phyloP scores from a whole-genome alignment of 768 basidiomycete genomes.

The Cantharellus cinnabarinus region DNA sequence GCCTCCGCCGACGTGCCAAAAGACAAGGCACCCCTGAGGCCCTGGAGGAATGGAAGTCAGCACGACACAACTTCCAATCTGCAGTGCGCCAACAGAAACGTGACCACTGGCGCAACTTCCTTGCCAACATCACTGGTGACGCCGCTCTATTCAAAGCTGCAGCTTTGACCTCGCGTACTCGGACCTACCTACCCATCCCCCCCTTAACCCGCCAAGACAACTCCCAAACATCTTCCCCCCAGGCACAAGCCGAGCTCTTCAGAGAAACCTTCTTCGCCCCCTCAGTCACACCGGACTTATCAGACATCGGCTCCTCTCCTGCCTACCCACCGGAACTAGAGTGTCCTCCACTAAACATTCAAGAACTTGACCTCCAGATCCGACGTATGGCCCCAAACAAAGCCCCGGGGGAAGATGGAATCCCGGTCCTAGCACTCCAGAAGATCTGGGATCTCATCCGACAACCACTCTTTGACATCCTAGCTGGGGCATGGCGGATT shows the following conservation, averaged over 20 bases:
- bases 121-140: constrained; percentile 1
- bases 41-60: background rate
- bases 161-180: background rate
- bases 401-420: constrained; percentile 7
- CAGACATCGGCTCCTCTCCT: background rate
- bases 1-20: background rate
- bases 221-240: background rate
- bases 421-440: constrained; percentile 3
- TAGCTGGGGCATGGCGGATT: background rate
- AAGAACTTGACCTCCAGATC: background rate
- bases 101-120: constrained; percentile 4
- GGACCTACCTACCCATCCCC: constrained; percentile 1
- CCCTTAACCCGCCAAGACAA: background rate
- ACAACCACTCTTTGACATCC: background rate
- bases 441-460: background rate
- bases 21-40: background rate
- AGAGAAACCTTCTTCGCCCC: constrained; percentile 4
- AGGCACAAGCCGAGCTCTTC: background rate
- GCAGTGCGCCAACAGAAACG: background rate
- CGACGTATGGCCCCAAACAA: constrained; percentile 4
- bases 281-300: background rate
- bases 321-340: background rate
- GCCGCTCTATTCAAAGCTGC: constrained; percentile 1
- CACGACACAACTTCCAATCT: background rate
- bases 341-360: background rate